Base-by-base conservation (phyloP, 75 land plant species). In the Selaginella tamariscina region DNA sequence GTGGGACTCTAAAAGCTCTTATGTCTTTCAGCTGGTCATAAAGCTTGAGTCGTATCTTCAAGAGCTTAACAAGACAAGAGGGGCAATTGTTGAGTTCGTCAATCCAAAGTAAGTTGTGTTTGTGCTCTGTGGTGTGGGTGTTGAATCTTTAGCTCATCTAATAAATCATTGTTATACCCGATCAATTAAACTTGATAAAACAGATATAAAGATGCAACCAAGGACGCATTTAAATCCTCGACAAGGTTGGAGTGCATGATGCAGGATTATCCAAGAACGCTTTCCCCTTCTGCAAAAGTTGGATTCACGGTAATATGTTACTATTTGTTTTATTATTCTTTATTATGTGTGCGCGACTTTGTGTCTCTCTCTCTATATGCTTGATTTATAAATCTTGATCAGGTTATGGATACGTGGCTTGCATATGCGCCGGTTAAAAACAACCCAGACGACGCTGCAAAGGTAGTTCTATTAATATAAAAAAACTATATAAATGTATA, bases 381-480 rank as follows among this genome's bases (percentile, higher is more conserved):
- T 55, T 22, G n/a, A n/a, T n/a, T n/a, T n/a, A n/a, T n/a, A n/a
- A n/a, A n/a, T 39, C 49, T 5, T 39, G 49, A 5, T 32, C 44
- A 93, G 98, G 98, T 89, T 31, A 82, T 93, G 90, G 95, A 86
- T 66, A 68, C 86, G 65, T 93, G 98, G 98, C 75, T 93, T 70
- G 95, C 98, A 55, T 89, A 93, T 83, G 86, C 98, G 62, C 95
- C 98, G 32, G 98, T 93, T 33, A 93, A 93, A 72, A 89, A 86
- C 75, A 89, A 93, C 69, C 88, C 98, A 32, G 98, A 88, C 69
- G 98, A 89, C 77, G 98, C 98, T 63, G 88, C 95, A 56, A 89
- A 93, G 90, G 94, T 86, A 75, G 30, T 32, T 49, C n/a, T 24
- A 13, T 13, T 59, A n/a, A n/a, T n/a, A n/a, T n/a, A n/a, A n/a